These are phyloP conservation scores for Tilletia walkeri DNA, from an alignment of 1,284 basidiomycete species.

Conservation along the genomic window DNA sequence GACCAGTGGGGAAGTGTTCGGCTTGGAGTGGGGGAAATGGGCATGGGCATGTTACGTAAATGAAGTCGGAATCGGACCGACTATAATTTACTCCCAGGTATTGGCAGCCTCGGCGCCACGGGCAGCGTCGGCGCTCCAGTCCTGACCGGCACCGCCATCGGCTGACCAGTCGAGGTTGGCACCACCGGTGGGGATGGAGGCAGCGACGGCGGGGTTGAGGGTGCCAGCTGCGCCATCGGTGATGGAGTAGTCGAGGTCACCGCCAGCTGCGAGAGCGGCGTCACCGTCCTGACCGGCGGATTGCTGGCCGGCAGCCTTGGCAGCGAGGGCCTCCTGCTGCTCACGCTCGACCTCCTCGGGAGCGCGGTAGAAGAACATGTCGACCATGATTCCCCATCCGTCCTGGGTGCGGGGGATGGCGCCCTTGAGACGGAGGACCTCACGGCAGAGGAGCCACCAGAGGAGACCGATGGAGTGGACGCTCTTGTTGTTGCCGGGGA, in stretches of 20 bases:
- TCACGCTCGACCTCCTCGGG: slow-evolving; percentile 98
- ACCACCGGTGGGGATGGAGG: slow-evolving; percentile 42
- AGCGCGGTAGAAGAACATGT: slow-evolving; percentile 99
- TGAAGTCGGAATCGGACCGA: background rate
- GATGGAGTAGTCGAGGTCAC: slow-evolving; percentile 49
- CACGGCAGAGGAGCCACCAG: slow-evolving; percentile 98
- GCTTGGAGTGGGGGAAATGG: background rate
- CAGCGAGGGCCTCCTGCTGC: slow-evolving; percentile 72
- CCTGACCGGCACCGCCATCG: slow-evolving; percentile 55
- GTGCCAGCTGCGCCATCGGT: slow-evolving; percentile 76
- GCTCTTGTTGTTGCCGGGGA: slow-evolving; percentile 99
- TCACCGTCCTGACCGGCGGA: slow-evolving; percentile 32
- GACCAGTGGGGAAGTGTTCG: background rate
- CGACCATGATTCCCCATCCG: slow-evolving; percentile 95
- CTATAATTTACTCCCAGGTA: slow-evolving; percentile 14
- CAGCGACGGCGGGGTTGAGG: slow-evolving; percentile 61
- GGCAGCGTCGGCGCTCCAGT: slow-evolving; percentile 54
- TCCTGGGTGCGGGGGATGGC: slow-evolving; percentile 83
- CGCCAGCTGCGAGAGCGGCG: slow-evolving; percentile 23
- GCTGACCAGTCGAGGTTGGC: slow-evolving; percentile 76
- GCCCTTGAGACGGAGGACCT: slow-evolving; percentile 92
- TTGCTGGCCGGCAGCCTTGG: slow-evolving; percentile 65
- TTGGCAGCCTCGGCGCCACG: slow-evolving; percentile 6
- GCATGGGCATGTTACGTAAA: background rate
- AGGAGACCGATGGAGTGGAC: slow-evolving; percentile 94